Percentiles rank a stretch among this genome's conserved stretches.
phyloP scores from a whole-genome alignment of 106 monocot species.

The Xerophyta viscosa region DNA sequence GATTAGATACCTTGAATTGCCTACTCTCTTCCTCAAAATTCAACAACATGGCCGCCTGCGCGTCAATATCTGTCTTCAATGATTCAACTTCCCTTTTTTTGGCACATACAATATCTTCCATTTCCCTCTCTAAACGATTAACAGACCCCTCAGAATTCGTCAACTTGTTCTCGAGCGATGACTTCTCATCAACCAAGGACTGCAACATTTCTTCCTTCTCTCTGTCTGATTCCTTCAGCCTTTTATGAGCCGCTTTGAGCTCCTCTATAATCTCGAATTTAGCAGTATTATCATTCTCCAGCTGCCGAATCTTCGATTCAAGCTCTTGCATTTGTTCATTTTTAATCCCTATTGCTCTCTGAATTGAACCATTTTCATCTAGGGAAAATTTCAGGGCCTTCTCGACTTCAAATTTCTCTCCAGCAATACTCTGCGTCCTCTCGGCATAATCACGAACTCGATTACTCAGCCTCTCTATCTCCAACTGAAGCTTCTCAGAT shows the following conservation, averaged over 20 bases:
- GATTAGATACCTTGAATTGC: neutral
- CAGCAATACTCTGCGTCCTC: neutral
- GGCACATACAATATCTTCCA: neutral
- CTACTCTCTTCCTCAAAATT: constrained; percentile 5
- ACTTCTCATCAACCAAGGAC: neutral
- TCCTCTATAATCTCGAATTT: neutral
- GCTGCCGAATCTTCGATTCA: constrained; percentile 1
- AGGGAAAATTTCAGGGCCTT: neutral
- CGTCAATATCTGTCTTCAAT: neutral
- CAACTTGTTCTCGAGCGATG: neutral
- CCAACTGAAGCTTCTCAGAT: too few relatives aligned
- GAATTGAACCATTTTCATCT: neutral
- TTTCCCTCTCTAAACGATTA: neutral
- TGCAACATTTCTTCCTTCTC: neutral
- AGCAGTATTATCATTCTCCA: neutral
- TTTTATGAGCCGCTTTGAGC: neutral
- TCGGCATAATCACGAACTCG: neutral
- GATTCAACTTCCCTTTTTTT: neutral
- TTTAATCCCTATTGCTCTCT: neutral
- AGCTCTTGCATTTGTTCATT: neutral
- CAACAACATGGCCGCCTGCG: neutral
- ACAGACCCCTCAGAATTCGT: neutral
- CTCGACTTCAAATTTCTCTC: constrained; percentile 1
- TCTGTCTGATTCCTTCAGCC: neutral
- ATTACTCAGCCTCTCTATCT: too few relatives aligned